Percentiles rank a stretch among this genome's conserved stretches.
Conservation (phyloP, 2,329 filamentous ascomycete species). For the Xylariaceae sp. region DNA sequence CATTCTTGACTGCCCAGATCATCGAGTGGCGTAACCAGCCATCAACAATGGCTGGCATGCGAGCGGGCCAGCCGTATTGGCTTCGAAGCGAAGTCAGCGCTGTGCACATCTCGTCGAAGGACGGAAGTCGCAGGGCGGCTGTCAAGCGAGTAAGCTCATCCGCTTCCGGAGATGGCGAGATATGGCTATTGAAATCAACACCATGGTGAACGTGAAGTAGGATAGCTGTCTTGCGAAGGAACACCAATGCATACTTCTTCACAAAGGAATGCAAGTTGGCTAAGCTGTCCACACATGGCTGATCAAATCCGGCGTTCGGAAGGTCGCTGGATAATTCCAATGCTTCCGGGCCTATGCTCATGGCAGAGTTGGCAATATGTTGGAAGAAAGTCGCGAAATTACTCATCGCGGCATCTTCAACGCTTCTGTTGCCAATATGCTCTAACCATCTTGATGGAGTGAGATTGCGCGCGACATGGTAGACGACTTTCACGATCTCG, state of each 20-base stretch:
- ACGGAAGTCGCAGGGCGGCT: conserved; percentile 69
- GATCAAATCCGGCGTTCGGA: conserved; percentile 47
- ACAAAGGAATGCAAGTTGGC: conserved; percentile 57
- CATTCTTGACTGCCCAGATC: conserved; percentile 26
- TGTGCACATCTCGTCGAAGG: conserved; percentile 72
- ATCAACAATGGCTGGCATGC: conserved; percentile 41
- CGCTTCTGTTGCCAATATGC: conserved; percentile 37
- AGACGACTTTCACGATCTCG: conserved; percentile 80
- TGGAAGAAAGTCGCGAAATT: conserved; percentile 55
- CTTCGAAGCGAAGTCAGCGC: conserved; percentile 45
- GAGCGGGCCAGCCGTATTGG: conserved; percentile 45
- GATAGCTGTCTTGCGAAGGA: conserved; percentile 79
- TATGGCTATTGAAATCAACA: conserved; percentile 74
- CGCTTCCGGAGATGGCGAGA: conserved; percentile 58
- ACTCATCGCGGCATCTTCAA: conserved; percentile 42
- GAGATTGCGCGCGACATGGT: conserved; percentile 53
- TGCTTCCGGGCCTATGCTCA: conserved; percentile 36
- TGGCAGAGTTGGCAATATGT: conserved; percentile 39
- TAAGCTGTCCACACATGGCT: conserved; percentile 49
- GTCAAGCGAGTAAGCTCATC: conserved; percentile 81
- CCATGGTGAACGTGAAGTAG: conserved; percentile 86
- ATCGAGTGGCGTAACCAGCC: conserved; percentile 73
- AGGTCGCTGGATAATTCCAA: conserved; percentile 28
- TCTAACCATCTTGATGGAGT: conserved; percentile 45
- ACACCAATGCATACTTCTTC: conserved; percentile 81